Conservation (phyloP, 371 early-diverging fungal species). For the Encephalitozoon cuniculi region DNA sequence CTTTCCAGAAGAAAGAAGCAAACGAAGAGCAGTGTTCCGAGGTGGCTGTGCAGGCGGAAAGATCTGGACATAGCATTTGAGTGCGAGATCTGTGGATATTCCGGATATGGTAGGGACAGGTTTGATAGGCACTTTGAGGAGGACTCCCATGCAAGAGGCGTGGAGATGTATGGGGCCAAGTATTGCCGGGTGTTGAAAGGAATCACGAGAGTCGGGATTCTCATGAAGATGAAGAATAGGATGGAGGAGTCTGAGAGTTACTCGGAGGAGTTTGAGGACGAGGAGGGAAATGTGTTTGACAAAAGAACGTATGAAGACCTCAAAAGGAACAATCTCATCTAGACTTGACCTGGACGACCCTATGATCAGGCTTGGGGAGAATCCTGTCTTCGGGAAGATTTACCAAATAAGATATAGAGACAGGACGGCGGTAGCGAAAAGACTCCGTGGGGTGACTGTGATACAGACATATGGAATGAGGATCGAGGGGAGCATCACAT, state of each 20-base stretch:
- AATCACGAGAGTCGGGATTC: not conserved
- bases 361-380: not conserved
- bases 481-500: conserved; percentile 5
- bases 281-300: conserved; percentile 87
- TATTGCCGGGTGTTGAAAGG: not conserved
- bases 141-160: not conserved
- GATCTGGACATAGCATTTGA: not conserved
- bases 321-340: conserved; percentile 36
- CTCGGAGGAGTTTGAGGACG: conserved; percentile 88
- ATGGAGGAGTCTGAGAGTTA: conserved; percentile 11
- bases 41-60: not conserved
- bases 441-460: not conserved
- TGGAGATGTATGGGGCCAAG: not conserved
- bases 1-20: not conserved
- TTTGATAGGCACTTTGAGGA: conserved; percentile 1
- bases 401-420: conserved; percentile 6
- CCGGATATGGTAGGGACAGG: not conserved
- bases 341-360: not conserved
- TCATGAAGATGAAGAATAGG: not conserved
- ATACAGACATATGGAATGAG: conserved; percentile 14
- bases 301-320: conserved; percentile 80
- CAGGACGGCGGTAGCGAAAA: not conserved
- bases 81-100: not conserved
- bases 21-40: not conserved
- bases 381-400: not conserved